Evolutionary conservation across 345 rosid species (phyloP), one percentile per base, ranked within the genome.

Genomic region (Cardamine resedifolia): DNA sequence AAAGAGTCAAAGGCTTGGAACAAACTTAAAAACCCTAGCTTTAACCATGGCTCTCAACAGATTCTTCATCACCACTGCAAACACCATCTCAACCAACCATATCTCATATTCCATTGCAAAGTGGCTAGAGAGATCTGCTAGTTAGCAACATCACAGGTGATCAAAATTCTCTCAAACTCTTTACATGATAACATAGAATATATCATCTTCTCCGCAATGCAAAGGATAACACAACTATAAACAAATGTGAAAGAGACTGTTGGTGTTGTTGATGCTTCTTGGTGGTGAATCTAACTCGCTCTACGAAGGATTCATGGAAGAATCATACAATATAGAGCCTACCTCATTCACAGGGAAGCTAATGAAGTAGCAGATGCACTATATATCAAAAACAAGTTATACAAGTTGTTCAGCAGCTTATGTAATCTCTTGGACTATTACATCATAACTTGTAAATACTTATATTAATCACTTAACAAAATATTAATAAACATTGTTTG

Each of bases 401-500:
- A 14, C 47, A 41, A 41, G 18, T 41, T 5, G 7, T 41, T 41
- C 47, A 44, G 23, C n/a, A 50, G 18, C 18, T 51, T 51, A 15
- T 47, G 5, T 4, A 48, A 19, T 48, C 24, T 18, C 33, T 24
- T 51, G 20, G 10, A 21, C 6, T 30, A 55, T 14, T 55, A 56
- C 61, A 30, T 16, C 61, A 30, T 16, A 30, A 56, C 30, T 34
- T 58, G 64, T 39, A 24, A 34, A 15, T 49, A 23, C 33, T 60
- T 41, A 9, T 41, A 24, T 58, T 18, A 45, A 58, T 11, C 49
- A 60, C 48, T 39, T 15, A 14, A 16, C 34, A 4, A 56, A 34
- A 34, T 11, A 58, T 30, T 30, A 51, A 45, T 73, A 64, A 47
- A 55, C 73, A 66, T 50, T n/a, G 59, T 31, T 44, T 44, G 19